Conservation (phyloP, 352 stramenopile species). For the Pythium rishiriense region DNA sequence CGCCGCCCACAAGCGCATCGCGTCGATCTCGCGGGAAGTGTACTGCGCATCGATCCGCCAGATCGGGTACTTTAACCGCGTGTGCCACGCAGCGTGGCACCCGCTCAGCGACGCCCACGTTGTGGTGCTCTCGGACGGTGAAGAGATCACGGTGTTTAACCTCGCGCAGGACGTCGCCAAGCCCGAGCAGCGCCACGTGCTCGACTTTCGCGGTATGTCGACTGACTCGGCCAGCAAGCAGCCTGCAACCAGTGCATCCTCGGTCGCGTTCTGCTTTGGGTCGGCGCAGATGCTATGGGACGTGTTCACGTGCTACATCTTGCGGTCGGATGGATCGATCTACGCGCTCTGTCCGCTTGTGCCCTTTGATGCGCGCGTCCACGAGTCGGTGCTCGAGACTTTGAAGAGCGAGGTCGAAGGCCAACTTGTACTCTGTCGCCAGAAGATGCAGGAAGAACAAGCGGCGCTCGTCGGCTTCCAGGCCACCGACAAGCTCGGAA, state of each 20-base stretch:
- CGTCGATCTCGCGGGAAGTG: slow-evolving; percentile 56
- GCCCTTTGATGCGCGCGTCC: slow-evolving; percentile 57
- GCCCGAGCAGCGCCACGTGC: slow-evolving; percentile 65
- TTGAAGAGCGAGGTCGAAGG: slow-evolving; percentile 66
- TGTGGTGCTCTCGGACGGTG: slow-evolving; percentile 70
- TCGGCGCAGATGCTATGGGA: slow-evolving; percentile 62
- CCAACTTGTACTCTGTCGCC: slow-evolving; percentile 43
- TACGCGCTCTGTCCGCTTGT: slow-evolving; percentile 74
- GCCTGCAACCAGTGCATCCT: slow-evolving; percentile 24
- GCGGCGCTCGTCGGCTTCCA: slow-evolving; percentile 11
- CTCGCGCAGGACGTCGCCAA: slow-evolving; percentile 61
- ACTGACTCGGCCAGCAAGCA: slow-evolving; percentile 14
- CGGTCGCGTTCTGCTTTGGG: slow-evolving; percentile 65
- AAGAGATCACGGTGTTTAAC: slow-evolving; percentile 78
- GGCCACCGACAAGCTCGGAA: slow-evolving; percentile 1
- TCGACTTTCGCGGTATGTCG: slow-evolving; percentile 47
- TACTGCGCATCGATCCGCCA: slow-evolving; percentile 46
- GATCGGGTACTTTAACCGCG: slow-evolving; percentile 57
- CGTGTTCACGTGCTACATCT: slow-evolving; percentile 70
- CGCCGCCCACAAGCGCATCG: slow-evolving; percentile 36
- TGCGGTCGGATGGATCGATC: slow-evolving; percentile 70
- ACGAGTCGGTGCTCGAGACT: slow-evolving; percentile 41
- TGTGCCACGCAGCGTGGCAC: slow-evolving; percentile 67
- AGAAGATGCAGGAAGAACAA: slow-evolving; percentile 43
- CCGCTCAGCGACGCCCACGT: slow-evolving; percentile 70